Conservation (phyloP, 495 filamentous ascomycete species). For the Sabuloglossum arenarium region DNA sequence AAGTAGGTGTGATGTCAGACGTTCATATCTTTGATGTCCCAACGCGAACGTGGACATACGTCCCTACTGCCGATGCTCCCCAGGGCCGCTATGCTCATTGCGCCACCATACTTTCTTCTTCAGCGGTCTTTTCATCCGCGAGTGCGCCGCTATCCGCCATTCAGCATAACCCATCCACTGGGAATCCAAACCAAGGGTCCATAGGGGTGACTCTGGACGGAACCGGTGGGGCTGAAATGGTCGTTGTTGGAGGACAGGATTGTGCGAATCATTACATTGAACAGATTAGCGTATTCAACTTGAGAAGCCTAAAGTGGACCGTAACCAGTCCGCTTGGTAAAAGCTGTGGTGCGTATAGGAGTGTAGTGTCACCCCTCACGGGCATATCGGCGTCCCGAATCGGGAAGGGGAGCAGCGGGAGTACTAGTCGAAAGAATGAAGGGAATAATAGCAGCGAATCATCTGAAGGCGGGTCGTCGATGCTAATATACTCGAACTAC, state of each 20-base stretch:
- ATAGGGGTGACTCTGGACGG: conserved; percentile 80
- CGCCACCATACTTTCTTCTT: conserved; percentile 76
- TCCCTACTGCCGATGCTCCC: conserved; percentile 60
- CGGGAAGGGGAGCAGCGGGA: conserved; percentile 27
- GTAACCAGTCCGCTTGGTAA: conserved; percentile 64
- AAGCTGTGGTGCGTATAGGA: conserved; percentile 89
- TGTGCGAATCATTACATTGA: conserved; percentile 97
- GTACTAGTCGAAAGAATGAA: conserved; percentile 18
- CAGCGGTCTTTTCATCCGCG: conserved; percentile 63
- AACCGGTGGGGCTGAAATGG: conserved; percentile 85
- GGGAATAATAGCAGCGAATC: conserved; percentile 7
- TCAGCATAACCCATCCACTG: conserved; percentile 51
- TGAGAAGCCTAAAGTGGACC: conserved; percentile 91
- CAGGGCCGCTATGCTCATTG: conserved; percentile 95
- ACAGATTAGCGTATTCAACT: conserved; percentile 93
- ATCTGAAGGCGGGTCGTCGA: conserved; percentile 35
- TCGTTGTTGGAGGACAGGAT: conserved; percentile 90
- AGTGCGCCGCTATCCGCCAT: conserved; percentile 68
- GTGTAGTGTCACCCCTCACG: conserved; percentile 71
- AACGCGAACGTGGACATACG: conserved; percentile 64
- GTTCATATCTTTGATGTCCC: conserved; percentile 91
- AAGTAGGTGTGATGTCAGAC: conserved; percentile 94
- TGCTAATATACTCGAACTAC: conserved; percentile 98
- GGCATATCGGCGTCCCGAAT: conserved; percentile 49
- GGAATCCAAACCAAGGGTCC: conserved; percentile 59